A percentile compares a stretch with the other conserved stretches of the same genome.
Evolutionary conservation across 2,329 filamentous ascomycete genomes (phyloP).

Genomic region (Colletotrichum orbiculare): DNA sequence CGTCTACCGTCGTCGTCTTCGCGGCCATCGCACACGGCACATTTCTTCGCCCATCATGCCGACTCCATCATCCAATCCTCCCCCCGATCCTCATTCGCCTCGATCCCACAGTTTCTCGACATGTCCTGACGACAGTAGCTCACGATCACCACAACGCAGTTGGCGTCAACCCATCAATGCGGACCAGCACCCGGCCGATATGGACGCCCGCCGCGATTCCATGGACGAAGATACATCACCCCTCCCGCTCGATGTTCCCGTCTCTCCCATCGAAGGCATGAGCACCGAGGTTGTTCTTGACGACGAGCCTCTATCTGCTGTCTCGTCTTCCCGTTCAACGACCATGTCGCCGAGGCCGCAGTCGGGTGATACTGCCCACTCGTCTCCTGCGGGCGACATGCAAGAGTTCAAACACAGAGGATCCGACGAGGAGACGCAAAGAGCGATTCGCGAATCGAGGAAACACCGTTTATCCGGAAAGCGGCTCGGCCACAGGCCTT

Average conservation of each 20-base stretch:
- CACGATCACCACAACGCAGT: conserved; percentile 37
- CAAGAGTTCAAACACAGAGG: conserved; percentile 53
- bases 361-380: conserved; percentile 46
- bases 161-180: conserved; percentile 31
- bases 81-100: conserved; percentile 50
- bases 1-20: conserved; percentile 24
- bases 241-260: conserved; percentile 38
- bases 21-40: conserved; percentile 23
- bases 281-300: conserved; percentile 38
- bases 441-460: neutral
- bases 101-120: conserved; percentile 53
- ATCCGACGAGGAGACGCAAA: conserved; percentile 48
- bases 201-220: conserved; percentile 42
- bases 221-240: conserved; percentile 41
- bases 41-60: conserved; percentile 50
- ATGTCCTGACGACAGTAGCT: conserved; percentile 54
- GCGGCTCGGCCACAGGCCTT: conserved; percentile 13
- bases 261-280: conserved; percentile 29
- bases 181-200: conserved; percentile 31
- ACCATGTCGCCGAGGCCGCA: conserved; percentile 58
- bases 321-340: conserved; percentile 52
- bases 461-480: neutral
- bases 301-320: conserved; percentile 38
- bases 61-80: conserved; percentile 57
- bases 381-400: conserved; percentile 47